Evolutionary conservation across 2,329 filamentous ascomycete species (phyloP).

Genomic region (Elsinoe arachidis): DNA sequence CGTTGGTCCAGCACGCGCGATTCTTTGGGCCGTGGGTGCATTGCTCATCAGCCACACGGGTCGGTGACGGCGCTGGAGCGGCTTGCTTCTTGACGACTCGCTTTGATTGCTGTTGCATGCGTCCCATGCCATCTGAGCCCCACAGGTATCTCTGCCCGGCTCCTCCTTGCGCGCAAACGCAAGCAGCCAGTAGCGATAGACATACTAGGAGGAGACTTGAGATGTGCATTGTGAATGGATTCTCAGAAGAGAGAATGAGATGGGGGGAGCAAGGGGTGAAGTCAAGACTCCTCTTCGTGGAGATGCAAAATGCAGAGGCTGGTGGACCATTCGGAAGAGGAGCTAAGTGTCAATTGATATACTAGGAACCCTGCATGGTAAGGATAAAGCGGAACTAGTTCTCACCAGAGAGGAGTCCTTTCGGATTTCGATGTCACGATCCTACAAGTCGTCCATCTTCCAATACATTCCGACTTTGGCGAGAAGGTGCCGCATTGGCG

Average conservation of each 20-base stretch:
- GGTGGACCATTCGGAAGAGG: neutral
- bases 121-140: conserved; percentile 17
- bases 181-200: conserved; percentile 14
- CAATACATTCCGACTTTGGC: neutral
- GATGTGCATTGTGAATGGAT: conserved; percentile 14
- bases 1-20: conserved; percentile 35
- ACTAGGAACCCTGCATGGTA: neutral
- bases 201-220: conserved; percentile 11
- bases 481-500: neutral
- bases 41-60: conserved; percentile 19
- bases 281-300: neutral
- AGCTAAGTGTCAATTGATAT: neutral
- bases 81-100: neutral
- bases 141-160: conserved; percentile 14
- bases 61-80: conserved; percentile 5
- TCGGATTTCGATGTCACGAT: neutral
- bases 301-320: neutral
- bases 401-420: neutral
- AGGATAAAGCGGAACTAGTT: neutral
- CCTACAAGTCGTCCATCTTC: neutral
- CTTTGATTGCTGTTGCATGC: conserved; percentile 14
- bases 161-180: conserved; percentile 12
- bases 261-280: neutral
- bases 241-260: neutral
- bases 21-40: conserved; percentile 35